Evolutionary conservation across 225 moss, liverwort and hornwort genomes (phyloP).

Genomic region (Takakia lepidozioides): DNA sequence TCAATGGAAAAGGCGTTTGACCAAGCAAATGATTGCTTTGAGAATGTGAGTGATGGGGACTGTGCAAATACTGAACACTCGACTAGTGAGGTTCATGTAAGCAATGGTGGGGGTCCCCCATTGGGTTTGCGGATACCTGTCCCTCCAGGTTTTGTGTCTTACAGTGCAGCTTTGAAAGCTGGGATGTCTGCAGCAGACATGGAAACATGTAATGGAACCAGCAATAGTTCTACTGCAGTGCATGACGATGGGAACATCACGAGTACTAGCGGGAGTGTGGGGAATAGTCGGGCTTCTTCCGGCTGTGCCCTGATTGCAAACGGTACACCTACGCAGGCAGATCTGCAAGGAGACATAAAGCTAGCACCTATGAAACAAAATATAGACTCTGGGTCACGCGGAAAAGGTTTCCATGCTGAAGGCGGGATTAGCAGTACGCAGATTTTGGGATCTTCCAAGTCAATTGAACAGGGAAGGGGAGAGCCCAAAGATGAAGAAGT

Average conservation of each 20-base stretch:
- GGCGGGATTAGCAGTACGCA: constrained; percentile 29
- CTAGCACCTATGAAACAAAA: too few species aligned
- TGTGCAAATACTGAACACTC: constrained; percentile 61
- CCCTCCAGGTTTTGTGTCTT: constrained; percentile 79
- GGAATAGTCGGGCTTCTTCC: constrained; percentile 29
- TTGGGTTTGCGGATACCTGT: constrained; percentile 35
- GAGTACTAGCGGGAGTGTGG: constrained; percentile 10
- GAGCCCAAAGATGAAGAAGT: constrained; percentile 32
- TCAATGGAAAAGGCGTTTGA: too few species aligned
- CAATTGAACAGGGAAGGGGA: constrained; percentile 47
- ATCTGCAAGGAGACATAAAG: too few species aligned
- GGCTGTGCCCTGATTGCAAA: too few species aligned
- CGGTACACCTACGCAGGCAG: constrained; percentile 12
- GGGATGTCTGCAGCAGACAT: constrained; percentile 46
- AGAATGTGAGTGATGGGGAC: constrained; percentile 58
- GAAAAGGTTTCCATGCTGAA: constrained; percentile 40
- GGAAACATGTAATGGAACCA: constrained; percentile 51
- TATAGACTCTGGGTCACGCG: constrained; percentile 42
- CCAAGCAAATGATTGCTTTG: constrained; percentile 58
- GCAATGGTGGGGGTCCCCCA: constrained; percentile 36
- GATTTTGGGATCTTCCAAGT: constrained; percentile 24
- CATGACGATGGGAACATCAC: constrained; percentile 26
- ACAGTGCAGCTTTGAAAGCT: constrained; percentile 96
- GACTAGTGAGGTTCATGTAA: constrained; percentile 38
- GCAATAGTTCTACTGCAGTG: constrained; percentile 21